Conservation (phyloP, 306 rosid genomes). For the Cucumis cinereus region DNA sequence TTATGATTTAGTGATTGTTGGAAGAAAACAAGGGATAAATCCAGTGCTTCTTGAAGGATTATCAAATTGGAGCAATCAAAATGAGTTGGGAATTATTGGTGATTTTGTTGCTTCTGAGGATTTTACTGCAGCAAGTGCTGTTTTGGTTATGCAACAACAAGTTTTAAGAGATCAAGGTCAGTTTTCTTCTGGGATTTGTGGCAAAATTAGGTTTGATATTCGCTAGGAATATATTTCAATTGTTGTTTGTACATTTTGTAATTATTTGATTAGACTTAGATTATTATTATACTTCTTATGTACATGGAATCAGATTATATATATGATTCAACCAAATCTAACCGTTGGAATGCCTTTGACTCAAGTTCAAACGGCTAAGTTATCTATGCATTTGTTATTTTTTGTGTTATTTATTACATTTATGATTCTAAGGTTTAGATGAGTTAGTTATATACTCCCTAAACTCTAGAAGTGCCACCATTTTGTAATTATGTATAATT, state of each 20-base stretch:
- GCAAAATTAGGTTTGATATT: background rate
- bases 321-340: no score
- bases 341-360: no score
- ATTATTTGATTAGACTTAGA: no score
- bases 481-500: no score
- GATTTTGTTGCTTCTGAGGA: slow-evolving; percentile 67
- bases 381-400: no score
- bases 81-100: slow-evolving; percentile 60
- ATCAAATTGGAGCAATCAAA: slow-evolving; percentile 45
- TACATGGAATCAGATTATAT: no score
- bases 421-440: no score
- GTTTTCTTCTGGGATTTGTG: background rate
- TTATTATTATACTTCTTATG: no score
- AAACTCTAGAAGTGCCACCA: no score
- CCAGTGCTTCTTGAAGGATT: slow-evolving; percentile 43
- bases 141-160: slow-evolving; percentile 67
- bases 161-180: slow-evolving; percentile 28
- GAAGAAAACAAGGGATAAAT: slow-evolving; percentile 68
- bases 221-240: background rate
- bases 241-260: background rate
- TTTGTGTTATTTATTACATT: no score
- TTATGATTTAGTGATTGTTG: slow-evolving; percentile 56
- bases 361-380: no score
- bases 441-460: no score
- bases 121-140: slow-evolving; percentile 41